phyloP scores from a whole-genome alignment of 1,139 yeast species.

The Sugiyamaella grinbergsii region DNA sequence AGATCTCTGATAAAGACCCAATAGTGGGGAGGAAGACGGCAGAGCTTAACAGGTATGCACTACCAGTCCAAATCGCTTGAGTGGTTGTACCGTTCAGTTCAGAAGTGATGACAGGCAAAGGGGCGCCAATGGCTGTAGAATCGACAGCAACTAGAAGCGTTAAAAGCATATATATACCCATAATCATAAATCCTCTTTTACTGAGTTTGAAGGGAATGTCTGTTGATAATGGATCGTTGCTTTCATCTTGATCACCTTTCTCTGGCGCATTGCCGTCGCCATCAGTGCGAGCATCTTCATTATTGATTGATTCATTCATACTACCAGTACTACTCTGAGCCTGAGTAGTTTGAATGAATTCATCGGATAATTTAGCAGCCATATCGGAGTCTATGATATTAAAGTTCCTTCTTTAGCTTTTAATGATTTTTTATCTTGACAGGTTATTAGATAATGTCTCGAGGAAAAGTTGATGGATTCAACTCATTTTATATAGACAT shows the following conservation, averaged over 20 bases:
- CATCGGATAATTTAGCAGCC: background rate
- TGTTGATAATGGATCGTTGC: background rate
- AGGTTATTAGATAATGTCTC: no score
- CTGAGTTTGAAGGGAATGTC: conserved; percentile 22
- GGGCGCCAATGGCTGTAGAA: conserved; percentile 36
- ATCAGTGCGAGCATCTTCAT: no score
- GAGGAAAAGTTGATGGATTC: background rate
- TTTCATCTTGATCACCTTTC: background rate
- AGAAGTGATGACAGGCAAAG: conserved; percentile 32
- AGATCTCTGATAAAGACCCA: conserved; percentile 37
- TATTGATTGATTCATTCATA: background rate
- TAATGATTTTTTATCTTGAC: no score
- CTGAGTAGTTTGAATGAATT: no score
- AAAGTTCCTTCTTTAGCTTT: background rate
- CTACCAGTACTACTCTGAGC: background rate
- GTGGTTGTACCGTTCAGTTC: conserved; percentile 36
- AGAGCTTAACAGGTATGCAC: conserved; percentile 36
- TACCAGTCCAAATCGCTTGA: conserved; percentile 39
- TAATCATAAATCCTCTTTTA: conserved; percentile 19
- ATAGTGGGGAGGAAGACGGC: conserved; percentile 39
- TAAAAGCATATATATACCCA: conserved; percentile 28
- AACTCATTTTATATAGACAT: background rate
- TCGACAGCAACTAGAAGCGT: conserved; percentile 35
- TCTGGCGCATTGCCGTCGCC: background rate
- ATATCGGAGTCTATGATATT: background rate